Base-by-base conservation (phyloP, 345 rosid genomes). In the Salix arbutifolia region DNA sequence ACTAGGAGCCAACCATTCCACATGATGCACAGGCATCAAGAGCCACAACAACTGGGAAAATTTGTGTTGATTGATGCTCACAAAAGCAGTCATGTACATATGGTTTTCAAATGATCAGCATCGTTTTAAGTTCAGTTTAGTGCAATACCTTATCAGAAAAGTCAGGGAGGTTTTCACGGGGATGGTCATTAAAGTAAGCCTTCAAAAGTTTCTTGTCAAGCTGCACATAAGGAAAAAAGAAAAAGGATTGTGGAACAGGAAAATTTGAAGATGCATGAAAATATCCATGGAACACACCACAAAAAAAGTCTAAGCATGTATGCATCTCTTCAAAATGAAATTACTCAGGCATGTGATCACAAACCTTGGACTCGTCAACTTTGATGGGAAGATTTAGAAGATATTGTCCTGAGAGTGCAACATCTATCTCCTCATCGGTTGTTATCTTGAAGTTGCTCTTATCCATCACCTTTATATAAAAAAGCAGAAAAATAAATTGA, bases 381-480 rank as follows among this genome's bases (percentile, higher is more conserved):
- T 79, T 77, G 74, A 95, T 95, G 70, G 99, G 99, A 82, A 95
- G 96, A 85, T 93, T 91, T 18, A 89, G 85, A 82, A 91, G 97
- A 78, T 95, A 95, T 84, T 95, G 97, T 67, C 94, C 99, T 26
- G 93, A 84, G 38, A 74, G 94, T 67, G 99, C 99, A 84, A 95
- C 88, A 37, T 91, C 93, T 77, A 90, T 88, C 91, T 95, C 99
- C 11, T 93, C 99, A 71, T 90, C 85, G 13, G 92, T 77, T 70
- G 96, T 70, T 77, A 91, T 77, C 81, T 93, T 95, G 78, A 95
- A 95, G 80, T 95, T 95, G 85, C 99, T 95, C 89, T 93, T 95
- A n/a, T 89, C 89, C 97, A 95, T 92, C 74, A 95, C 94, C 92
- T 89, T 83, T 58, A 31, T 28, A 48, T n/a, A 61, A 19, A 42